These are phyloP conservation scores for Phytophthora hibernalis DNA, from an alignment of 352 stramenopile species.

Conservation along the genomic window DNA sequence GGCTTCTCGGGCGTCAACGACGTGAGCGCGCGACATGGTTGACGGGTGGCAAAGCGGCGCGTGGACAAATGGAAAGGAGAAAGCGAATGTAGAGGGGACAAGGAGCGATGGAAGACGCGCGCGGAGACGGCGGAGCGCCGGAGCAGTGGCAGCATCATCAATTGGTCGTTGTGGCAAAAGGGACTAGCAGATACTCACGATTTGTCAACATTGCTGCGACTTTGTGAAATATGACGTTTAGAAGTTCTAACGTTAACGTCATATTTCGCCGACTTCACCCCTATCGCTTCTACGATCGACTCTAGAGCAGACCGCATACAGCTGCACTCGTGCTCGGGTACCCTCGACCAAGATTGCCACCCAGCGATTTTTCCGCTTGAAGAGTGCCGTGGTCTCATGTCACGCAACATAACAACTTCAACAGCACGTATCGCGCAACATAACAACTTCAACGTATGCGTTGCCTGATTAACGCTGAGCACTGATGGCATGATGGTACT, in stretches of 20 bases:
- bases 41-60: neutral
- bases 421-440: neutral
- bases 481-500: no score
- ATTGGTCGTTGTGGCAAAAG: neutral
- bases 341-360: no score
- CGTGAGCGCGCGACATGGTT: slow-evolving; percentile 18
- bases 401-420: neutral
- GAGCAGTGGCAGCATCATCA: slow-evolving; percentile 7
- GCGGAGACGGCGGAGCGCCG: slow-evolving; percentile 1
- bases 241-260: no score
- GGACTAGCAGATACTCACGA: neutral
- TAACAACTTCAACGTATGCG: neutral
- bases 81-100: neutral
- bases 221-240: no score
- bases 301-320: no score
- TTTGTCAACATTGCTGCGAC: no score
- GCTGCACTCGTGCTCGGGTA: no score
- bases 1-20: slow-evolving; percentile 25
- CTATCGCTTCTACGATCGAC: no score
- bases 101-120: neutral
- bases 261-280: no score
- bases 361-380: no score
- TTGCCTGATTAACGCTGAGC: neutral
- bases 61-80: neutral
- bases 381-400: neutral